Evolutionary conservation across 2,329 filamentous ascomycete genomes (phyloP).

Genomic region (Cytospora piceicola): DNA sequence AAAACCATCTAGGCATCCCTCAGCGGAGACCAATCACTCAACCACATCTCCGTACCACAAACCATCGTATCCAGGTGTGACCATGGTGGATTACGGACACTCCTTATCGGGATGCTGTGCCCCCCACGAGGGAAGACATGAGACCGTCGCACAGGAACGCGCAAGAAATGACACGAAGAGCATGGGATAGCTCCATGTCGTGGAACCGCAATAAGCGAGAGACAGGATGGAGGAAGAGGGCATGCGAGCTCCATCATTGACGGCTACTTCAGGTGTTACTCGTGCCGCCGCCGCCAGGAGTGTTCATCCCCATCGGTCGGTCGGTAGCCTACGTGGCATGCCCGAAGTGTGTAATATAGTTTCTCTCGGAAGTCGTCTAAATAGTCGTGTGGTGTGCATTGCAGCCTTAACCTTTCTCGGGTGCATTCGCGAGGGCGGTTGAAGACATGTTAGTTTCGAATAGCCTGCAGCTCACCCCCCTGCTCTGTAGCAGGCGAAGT

Average conservation of each 20-base stretch:
- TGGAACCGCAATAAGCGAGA: slow-evolving; percentile 28
- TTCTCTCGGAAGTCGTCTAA: not conserved
- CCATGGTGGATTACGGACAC: not conserved
- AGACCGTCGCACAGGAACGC: slow-evolving; percentile 20
- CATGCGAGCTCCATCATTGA: slow-evolving; percentile 11
- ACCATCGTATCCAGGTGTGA: not conserved
- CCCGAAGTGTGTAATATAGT: not conserved
- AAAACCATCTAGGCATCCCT: not conserved
- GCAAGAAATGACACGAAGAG: slow-evolving; percentile 17
- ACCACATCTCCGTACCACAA: not conserved
- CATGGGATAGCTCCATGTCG: slow-evolving; percentile 19
- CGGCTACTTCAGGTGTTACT: not conserved
- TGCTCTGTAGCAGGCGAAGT: slow-evolving; percentile 24
- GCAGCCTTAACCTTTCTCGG: not conserved
- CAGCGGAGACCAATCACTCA: not conserved
- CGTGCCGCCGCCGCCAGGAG: slow-evolving; percentile 9
- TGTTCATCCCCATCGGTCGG: not conserved
- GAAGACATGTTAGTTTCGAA: slow-evolving; percentile 1
- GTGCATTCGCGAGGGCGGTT: slow-evolving; percentile 1
- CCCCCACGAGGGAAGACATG: slow-evolving; percentile 8
- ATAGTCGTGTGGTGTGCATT: not conserved
- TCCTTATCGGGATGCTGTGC: no score
- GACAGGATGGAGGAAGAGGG: slow-evolving; percentile 8
- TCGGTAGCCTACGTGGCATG: slow-evolving; percentile 17
- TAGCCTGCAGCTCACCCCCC: slow-evolving; percentile 17